Base-by-base conservation (phyloP, 108 stramenopile genomes). In the Bacterosira constricta region DNA sequence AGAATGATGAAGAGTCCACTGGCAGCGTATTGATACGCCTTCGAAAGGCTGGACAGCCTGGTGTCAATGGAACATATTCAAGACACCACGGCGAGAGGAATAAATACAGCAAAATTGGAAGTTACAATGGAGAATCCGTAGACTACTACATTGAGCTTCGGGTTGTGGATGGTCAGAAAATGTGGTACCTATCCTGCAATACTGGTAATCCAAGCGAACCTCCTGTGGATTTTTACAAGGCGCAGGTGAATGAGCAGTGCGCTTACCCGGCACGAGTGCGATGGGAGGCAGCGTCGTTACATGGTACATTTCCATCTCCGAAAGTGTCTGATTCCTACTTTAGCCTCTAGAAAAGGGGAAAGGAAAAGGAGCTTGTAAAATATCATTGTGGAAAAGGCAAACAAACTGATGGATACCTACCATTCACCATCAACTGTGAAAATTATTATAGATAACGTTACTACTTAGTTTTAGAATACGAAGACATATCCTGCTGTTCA, bases 221-320 rank as follows among this genome's bases (percentile, higher is more conserved):
- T 47, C 10, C 30, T 1, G 63, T 75, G 20, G 74, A 75, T 60
- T 75, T 75, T 49, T 75, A 75, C 38, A 67, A 47, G 35, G 74
- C 66, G n/a, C 45, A n/a, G 6, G 74, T 67, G 3, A 29, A 51
- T 35, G 74, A 67, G n/a, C 46, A 51, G 39, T 67, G 57, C 11
- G 18, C 26, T 10, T 75, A 67, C 54, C 74, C 66, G 5, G 12
- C 39, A 0, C 25, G 38, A 42, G 59, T 67, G 26, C 17, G 41
- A 29, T 75, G 74, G 74, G 63, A 49, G 6, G 23, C 66, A 20
- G 57, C 63, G 15, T 31, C 45, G 30, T 20, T 75, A 6, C 37
- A 20, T 52, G 74, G 74, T 26, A 56, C 51, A 9, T 42, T 34
- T 7, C 71, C 61, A 29, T 13, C 50, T n/a, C 71, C 71, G 17